Base-by-base conservation (phyloP, 176 grass and related monocot genomes). In the Phragmites australis region DNA sequence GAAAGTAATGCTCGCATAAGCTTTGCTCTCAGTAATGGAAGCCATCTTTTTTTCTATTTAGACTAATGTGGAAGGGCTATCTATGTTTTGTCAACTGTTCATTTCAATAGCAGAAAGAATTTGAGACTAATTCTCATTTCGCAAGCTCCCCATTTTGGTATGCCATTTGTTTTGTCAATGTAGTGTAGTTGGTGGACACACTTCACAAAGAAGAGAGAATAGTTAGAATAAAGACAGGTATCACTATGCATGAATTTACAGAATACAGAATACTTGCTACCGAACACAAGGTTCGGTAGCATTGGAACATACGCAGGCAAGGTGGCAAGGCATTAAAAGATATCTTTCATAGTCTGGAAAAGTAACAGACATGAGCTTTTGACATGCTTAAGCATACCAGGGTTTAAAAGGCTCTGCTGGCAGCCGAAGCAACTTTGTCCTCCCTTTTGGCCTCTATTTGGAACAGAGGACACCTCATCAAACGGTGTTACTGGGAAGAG, bases 401-500 rank as follows among this genome's bases (percentile, higher is more conserved):
- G 76, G 68, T 69, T 90, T 74, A 85, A 86, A 63, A 99, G 82
- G 76, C 85, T 93, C 76, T 91, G 93, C 39, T 93, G 90, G 61
- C 97, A 99, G 41, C 93, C 76, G n/a, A 86, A 99, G 84, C 90
- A 99, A 79, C 70, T 91, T 69, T 90, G 90, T 7, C 74, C 81
- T 83, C 90, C 83, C 85, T 90, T 95, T 82, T 99, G 90, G 81
- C 84, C 89, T 53, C 87, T 93, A 83, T 54, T 89, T 81, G 86
- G 65, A 32, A 69, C 21, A 77, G 89, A 74, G 22, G 86, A 87
- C 17, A 93, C 90, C 82, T 99, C 97, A 91, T 99, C 87, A 61
- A 96, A 99, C 12, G 90, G 92, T 63, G 86, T 46, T 83, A 96
- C 90, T 10, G 93, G 97, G 76, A 99, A 99, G 6, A 99, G 88